A percentile compares a stretch with the other conserved stretches of the same genome.
These are phyloP conservation scores for Castanea crenata DNA, from an alignment of 306 rosid species.

Conservation along the genomic window DNA sequence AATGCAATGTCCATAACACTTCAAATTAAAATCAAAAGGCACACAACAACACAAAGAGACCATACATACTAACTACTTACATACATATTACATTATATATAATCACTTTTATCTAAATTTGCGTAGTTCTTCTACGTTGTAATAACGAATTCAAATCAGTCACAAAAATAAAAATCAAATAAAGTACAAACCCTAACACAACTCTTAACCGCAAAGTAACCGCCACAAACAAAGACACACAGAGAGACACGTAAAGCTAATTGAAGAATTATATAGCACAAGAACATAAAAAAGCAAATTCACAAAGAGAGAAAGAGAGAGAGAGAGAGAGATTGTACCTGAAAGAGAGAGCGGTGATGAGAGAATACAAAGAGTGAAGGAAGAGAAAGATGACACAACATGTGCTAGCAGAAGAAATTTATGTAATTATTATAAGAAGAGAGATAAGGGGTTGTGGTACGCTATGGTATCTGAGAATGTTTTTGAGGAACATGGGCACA, in stretches of 20 bases:
- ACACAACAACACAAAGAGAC: neutral
- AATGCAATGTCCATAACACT: neutral
- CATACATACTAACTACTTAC: no score
- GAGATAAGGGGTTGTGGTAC: neutral
- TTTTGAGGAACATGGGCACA: conserved; percentile 34
- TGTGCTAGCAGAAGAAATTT: conserved; percentile 14
- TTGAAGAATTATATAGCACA: neutral
- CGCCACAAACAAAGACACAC: neutral
- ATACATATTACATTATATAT: neutral
- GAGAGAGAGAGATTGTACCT: neutral
- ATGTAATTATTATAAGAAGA: neutral
- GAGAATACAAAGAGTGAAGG: neutral
- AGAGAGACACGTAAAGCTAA: neutral
- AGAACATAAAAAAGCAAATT: neutral
- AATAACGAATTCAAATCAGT: conserved; percentile 3
- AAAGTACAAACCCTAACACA: no score
- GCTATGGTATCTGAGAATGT: conserved; percentile 46
- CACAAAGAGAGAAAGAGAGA: neutral
- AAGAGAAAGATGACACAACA: conserved; percentile 19
- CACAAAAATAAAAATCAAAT: neutral
- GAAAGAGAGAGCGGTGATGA: neutral
- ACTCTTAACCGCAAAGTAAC: neutral
- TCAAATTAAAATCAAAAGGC: neutral
- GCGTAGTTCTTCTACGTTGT: neutral
- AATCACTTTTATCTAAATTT: neutral